phyloP scores from a whole-genome alignment of 2,329 filamentous ascomycete species.

The Ophiostoma sp. region DNA sequence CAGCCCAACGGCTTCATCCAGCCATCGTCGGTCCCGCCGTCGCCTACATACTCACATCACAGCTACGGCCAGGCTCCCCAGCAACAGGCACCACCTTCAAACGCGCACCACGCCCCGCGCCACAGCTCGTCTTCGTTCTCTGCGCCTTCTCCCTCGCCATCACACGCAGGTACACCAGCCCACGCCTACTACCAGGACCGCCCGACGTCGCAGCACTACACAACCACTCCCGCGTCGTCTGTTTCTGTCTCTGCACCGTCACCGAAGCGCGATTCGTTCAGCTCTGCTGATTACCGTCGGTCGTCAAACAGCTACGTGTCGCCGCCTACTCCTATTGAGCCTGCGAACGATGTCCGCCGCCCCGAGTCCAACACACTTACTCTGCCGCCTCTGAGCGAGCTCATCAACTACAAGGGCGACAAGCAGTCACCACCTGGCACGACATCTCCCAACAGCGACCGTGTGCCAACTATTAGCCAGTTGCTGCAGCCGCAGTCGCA shows the following conservation, averaged over 20 bases:
- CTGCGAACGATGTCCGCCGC: conserved; percentile 13
- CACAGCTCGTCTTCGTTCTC: conserved; percentile 21
- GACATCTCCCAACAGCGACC: conserved; percentile 21
- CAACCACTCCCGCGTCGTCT: conserved; percentile 26
- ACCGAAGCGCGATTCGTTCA: conserved; percentile 23
- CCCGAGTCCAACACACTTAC: conserved; percentile 23
- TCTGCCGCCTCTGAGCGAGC: conserved; percentile 27
- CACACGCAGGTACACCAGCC: conserved; percentile 10
- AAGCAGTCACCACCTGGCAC: conserved; percentile 13
- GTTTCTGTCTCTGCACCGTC: conserved; percentile 15
- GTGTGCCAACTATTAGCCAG: conserved; percentile 25
- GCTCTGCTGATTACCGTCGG: conserved; percentile 21
- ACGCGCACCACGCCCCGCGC: conserved; percentile 19
- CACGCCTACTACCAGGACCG: conserved; percentile 30
- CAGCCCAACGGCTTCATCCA: conserved; percentile 22
- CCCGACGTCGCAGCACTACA: conserved; percentile 31
- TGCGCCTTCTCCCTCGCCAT: conserved; percentile 17
- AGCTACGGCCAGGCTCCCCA: conserved; percentile 27
- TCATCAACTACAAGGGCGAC: conserved; percentile 24
- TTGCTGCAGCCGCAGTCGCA: conserved; percentile 21
- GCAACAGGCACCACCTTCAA: conserved; percentile 19
- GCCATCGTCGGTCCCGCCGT: conserved; percentile 33
- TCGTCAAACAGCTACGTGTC: conserved; percentile 20
- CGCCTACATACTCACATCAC: conserved; percentile 28
- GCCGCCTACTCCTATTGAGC: conserved; percentile 21